Evolutionary conservation across 495 filamentous ascomycete genomes (phyloP), one percentile per base, ranked within the genome.

Genomic region (Emericellopsis terricola): DNA sequence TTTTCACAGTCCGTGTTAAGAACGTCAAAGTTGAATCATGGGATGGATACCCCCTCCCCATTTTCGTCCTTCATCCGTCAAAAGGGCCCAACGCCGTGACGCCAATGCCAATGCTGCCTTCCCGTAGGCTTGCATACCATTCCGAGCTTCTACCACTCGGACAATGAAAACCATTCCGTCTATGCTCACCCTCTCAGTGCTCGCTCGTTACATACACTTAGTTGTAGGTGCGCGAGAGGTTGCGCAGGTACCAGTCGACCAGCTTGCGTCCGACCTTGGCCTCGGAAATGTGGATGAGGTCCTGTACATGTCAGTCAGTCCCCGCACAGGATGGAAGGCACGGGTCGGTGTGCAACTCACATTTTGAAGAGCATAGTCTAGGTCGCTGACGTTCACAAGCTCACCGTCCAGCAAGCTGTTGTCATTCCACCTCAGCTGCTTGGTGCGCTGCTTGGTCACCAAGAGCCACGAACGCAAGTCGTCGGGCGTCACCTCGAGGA

Each of bases 161-260:
- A n/a, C n/a, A n/a, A n/a, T n/a, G n/a, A n/a, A n/a, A n/a, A 18
- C 14, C 17, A 15, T 1, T 31, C 18, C 9, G 11, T 6, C 23
- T 26, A 11, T 26, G 23, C 23, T 26, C 11, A 6, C 23, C 6
- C 11, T 6, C 19, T 15, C 13, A 15, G 19, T 35, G 10, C 32
- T 35, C 13, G 23, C 29, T 17, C n/a, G n/a, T n/a, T n/a, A n/a
- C n/a, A n/a, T n/a, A 46, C 38, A 46, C 16, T 43, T 43, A 56
- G 44, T 57, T 55, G 62, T 97, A 97, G 31, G 85, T 91, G 46
- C 89, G 76, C 29, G 84, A 77, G 47, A 97, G 67, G 62, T 97
- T 97, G 46, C 91, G 75, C 48, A 97, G 71, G 58, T 97, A 97
- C 89, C 89, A 97, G 62, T 97, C 89, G 37, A 96, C 87, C 50